A percentile compares a stretch with the other conserved stretches of the same genome.
Conservation (phyloP, 768 basidiomycete species). For the Psilocybe sp. region DNA sequence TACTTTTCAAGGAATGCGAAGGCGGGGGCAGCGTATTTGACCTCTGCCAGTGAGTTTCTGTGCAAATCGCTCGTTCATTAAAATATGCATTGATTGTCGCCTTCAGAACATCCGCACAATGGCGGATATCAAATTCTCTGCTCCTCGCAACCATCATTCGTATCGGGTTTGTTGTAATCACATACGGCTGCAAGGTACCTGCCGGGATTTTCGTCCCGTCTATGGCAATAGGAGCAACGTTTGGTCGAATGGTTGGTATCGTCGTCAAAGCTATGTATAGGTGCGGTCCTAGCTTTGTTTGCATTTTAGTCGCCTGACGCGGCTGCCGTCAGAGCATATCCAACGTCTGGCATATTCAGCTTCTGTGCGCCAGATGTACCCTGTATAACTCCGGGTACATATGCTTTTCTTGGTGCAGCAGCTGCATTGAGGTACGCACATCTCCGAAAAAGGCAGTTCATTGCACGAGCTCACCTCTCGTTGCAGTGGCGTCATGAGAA, state of each 20-base stretch:
- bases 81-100: not conserved
- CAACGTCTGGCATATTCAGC: conserved; percentile 82
- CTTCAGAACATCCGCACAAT: conserved; percentile 79
- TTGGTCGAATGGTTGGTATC: conserved; percentile 96
- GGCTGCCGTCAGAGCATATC: conserved; percentile 63
- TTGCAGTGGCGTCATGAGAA: conserved; percentile 88
- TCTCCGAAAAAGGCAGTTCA: conserved; percentile 10
- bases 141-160: conserved; percentile 90
- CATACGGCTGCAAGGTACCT: conserved; percentile 95
- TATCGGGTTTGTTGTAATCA: conserved; percentile 81
- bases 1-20: conserved; percentile 95
- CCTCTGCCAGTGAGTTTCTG: conserved; percentile 83
- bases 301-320: not conserved
- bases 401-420: conserved; percentile 96
- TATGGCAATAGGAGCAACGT: conserved; percentile 97
- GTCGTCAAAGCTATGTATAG: conserved; percentile 90
- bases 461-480: not conserved
- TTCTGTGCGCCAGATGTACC: conserved; percentile 89
- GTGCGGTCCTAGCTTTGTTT: conserved; percentile 37
- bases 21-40: conserved; percentile 86
- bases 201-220: conserved; percentile 98
- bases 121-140: conserved; percentile 92
- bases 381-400: conserved; percentile 98
- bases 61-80: not conserved
- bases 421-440: conserved; percentile 78